Base-by-base conservation (phyloP, 73 alveolate species). In the Uronychia binucleata region DNA sequence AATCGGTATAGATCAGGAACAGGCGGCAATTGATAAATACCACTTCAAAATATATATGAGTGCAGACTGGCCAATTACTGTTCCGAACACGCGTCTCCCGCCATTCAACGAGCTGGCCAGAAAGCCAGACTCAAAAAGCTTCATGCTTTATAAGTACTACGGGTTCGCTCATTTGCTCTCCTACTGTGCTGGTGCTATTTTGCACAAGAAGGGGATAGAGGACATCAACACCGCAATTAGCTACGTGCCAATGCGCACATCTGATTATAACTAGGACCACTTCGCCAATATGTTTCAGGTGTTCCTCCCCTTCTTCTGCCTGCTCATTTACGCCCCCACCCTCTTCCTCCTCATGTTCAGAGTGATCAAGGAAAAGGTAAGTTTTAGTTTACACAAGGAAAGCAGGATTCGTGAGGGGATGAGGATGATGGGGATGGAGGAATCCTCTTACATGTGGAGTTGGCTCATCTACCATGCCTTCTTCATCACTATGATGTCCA, bases 391-490 rank as follows among this genome's bases (percentile, higher is more conserved):
- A 5, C 19, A 46, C 19, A 11, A 67, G 78, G 33, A 67, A 19
- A 5, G 31, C 8, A 67, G 78, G 67, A 46, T 67, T 26, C 5
- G 32, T 13, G 78, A 67, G 26, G 78, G 78, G 26, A 67, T 67
- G 78, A 67, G 26, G 26, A 67, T 67, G 78, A 67, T 67, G 78
- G 78, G 78, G 32, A 19, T 67, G 33, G 1, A 8, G 31, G 26
- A 26, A 14, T 19, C 33, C 32, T 67, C 78, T 26, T 67, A 67
- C 26, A 13, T 1, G 14, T 26, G 8, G 5, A 28, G 33, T 26
- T 67, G 78, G 78, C 33, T 98, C 67, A 89, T 94, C 11, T 88
- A 92, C 86, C 97, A 95, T 87, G 46, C 94, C 0, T 79, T 92
- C 1, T 93, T 97, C 29, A 91, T 90, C 81, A 77, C 96, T 0